phyloP scores from a whole-genome alignment of 148 eudicot genomes.

The Amaranthus hypochondriacus region DNA sequence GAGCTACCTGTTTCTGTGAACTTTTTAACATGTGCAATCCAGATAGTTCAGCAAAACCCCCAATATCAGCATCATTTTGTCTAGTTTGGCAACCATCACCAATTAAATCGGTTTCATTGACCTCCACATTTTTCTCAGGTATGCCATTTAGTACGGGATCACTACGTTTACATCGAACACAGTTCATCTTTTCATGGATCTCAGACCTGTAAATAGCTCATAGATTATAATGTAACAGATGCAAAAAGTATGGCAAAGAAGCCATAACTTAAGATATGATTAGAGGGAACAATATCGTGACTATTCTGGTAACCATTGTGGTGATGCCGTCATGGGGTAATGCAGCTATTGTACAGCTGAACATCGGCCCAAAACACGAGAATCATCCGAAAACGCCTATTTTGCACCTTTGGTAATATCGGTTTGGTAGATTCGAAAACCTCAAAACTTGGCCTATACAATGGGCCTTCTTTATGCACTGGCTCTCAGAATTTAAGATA shows the following conservation, averaged over 20 bases:
- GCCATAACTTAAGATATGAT: neutral
- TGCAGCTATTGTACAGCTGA: too few relatives aligned
- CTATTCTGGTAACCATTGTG: too few relatives aligned
- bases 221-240: neutral
- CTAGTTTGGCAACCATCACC: conserved; percentile 32
- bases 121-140: conserved; percentile 16
- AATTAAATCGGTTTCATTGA: conserved; percentile 24
- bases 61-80: conserved; percentile 56
- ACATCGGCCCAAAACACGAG: too few relatives aligned
- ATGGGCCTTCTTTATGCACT: too few relatives aligned
- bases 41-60: conserved; percentile 86
- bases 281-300: neutral
- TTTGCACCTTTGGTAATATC: too few relatives aligned
- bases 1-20: conserved; percentile 81
- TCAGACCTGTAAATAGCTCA: conserved; percentile 56
- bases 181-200: conserved; percentile 92
- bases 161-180: conserved; percentile 56
- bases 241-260: neutral
- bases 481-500: neutral
- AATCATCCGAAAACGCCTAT: too few relatives aligned
- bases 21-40: conserved; percentile 55
- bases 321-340: too few relatives aligned
- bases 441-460: too few relatives aligned
- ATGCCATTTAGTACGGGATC: conserved; percentile 25
- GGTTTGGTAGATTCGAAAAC: too few relatives aligned